Evolutionary conservation across 257 asterid genomes (phyloP), one percentile per base, ranked within the genome.

Genomic region (Leonotis leonurus): DNA sequence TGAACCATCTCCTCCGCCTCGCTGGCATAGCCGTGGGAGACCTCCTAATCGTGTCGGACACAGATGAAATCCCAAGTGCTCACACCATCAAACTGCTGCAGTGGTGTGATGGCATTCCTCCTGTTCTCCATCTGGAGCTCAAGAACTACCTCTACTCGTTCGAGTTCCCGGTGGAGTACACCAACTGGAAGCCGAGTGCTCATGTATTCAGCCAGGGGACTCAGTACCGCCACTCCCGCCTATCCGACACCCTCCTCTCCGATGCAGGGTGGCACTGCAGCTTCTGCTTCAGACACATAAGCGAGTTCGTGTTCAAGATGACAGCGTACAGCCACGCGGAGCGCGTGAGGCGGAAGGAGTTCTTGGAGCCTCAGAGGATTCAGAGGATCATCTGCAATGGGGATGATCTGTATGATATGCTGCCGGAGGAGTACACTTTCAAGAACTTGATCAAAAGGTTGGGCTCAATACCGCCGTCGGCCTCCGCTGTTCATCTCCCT

Each of bases 391-490:
- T 91, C 2, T 91, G 98, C 26, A 54, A 24, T 17, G 98, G 96
- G 14, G 83, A 83, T 52, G 96, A 91, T 77, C 77, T 91, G 61
- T 91, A 59, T 8, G 98, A 88, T 54, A 88, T 91, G 98, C 56
- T 91, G 26, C 98, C 98, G 0, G 98, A 91, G 79, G 98, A 91
- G 73, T 88, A 82, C 68, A 76, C 92, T n/a, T 91, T 91, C 62
- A 75, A 83, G 71, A 89, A 88, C 35, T 62, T 91, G 93, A 78
- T 86, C 45, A 81, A 75, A 62, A 91, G 83, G 75, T 82, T 88
- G 95, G 98, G 98, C 22, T 57, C 96, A 1, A 76, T 91, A 26
- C 93, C 96, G 0, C 75, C 64, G 30, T 88, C 98, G 0, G 74
- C 87, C 14, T 91, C 98, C 0, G 98, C 90, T 2, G 95, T 91